Evolutionary conservation across 2,329 filamentous ascomycete genomes (phyloP), one percentile per base, ranked within the genome.

Genomic region (Sporothrix mexicana): DNA sequence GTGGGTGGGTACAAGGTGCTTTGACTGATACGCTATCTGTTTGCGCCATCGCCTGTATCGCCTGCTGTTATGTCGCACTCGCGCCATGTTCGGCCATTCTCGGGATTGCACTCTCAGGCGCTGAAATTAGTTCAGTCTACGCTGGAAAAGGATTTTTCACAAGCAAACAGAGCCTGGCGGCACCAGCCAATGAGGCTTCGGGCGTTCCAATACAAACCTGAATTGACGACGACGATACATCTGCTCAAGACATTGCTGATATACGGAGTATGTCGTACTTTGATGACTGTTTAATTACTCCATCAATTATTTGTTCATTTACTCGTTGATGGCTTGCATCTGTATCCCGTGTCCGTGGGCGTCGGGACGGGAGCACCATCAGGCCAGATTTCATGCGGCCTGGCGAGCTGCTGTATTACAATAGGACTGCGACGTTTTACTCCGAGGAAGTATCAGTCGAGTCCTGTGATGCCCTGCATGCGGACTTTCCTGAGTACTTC

Each of bases 111-210:
- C 49, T n/a, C 51, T 30, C 36, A 70, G 25, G 43, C 43, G n/a
- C 9, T 15, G n/a, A 13, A 36, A 36, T 36, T 36, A 7, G 30
- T 5, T 7, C 30, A 36, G 30, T 36, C 30, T 66, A 23, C 20
- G 13, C 20, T 64, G 43, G 57, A 61, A 64, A 25, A 61, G 53
- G 3, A 36, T 41, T 62, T n/a, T 64, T 23, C 15, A 64, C 20
- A 53, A 55, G 55, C 17, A 47, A 41, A 43, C 23, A 55, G 36
- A 47, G 49, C 45, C 36, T 61, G 61, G 61, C 61, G 36, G 12
- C 5, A 67, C 51, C 36, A 43, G 41, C 70, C 70, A 72, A 72
- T 72, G n/a, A 57, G 70, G 36, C 59, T 5, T 36, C n/a, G 7
- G 61, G n/a, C 41, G 49, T 57, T 72, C 20, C 55, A 67, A 64